phyloP scores from a whole-genome alignment of 495 filamentous ascomycete genomes.

The Trichoderma reesei region DNA sequence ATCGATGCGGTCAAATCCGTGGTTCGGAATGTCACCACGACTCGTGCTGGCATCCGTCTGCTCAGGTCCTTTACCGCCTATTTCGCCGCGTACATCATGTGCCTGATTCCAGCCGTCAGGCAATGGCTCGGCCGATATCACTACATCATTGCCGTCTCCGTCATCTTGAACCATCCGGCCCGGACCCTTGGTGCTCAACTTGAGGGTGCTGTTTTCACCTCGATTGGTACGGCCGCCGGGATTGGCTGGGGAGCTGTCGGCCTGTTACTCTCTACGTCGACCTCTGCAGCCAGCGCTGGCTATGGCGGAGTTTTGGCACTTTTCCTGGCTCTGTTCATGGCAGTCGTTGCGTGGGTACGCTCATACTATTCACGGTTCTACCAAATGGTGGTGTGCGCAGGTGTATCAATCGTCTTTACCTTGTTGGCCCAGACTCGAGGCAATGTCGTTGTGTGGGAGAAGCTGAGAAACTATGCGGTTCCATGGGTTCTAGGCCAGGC shows the following conservation, averaged over 20 bases:
- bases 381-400: conserved; percentile 43
- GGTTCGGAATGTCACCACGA: conserved; percentile 26
- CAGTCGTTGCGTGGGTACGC: conserved; percentile 38
- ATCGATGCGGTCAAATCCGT: conserved; percentile 29
- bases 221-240: conserved; percentile 44
- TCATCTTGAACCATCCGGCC: conserved; percentile 45
- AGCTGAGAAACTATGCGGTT: conserved; percentile 43
- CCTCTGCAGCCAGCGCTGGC: conserved; percentile 30
- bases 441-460: conserved; percentile 30
- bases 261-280: conserved; percentile 41
- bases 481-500: conserved; percentile 49
- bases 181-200: conserved; percentile 45
- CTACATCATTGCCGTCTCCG: conserved; percentile 44
- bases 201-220: conserved; percentile 43
- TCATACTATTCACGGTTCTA: conserved; percentile 45
- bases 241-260: conserved; percentile 46
- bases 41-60: conserved; percentile 39
- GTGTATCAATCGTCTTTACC: conserved; percentile 44
- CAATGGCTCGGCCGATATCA: conserved; percentile 40
- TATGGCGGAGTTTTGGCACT: conserved; percentile 44
- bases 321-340: conserved; percentile 45
- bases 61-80: conserved; percentile 44
- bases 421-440: conserved; percentile 38
- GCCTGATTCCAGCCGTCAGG: conserved; percentile 36
- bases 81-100: conserved; percentile 44